Percentiles rank a stretch among this genome's conserved stretches.
phyloP scores from a whole-genome alignment of 1,284 basidiomycete species.

The Takashimella tepidaria region DNA sequence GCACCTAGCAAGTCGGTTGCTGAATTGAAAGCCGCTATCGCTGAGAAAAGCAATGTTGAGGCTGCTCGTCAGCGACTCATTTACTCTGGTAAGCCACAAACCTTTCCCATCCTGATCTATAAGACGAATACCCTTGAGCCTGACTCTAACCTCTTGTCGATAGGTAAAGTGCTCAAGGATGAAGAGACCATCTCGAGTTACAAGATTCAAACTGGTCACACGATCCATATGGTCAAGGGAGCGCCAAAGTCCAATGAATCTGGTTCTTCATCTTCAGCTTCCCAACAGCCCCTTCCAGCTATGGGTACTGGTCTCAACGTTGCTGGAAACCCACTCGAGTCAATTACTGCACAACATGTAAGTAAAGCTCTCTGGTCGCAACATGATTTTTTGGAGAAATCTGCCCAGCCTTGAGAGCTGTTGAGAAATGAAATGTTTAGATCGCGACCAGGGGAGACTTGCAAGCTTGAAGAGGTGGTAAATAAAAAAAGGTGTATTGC shows the following conservation, averaged over 20 bases:
- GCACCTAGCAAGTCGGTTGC: slow-evolving; percentile 62
- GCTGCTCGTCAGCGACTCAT: slow-evolving; percentile 79
- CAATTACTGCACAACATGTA: not conserved
- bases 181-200: slow-evolving; percentile 74
- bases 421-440: no score
- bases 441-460: no score
- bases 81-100: slow-evolving; percentile 70
- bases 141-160: slow-evolving; percentile 1
- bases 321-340: slow-evolving; percentile 55
- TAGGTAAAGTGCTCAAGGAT: slow-evolving; percentile 58
- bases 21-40: slow-evolving; percentile 80
- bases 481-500: no score
- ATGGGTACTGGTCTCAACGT: slow-evolving; percentile 78
- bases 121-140: not conserved
- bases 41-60: slow-evolving; percentile 74
- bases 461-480: no score
- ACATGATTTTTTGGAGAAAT: not conserved
- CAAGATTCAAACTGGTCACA: slow-evolving; percentile 72
- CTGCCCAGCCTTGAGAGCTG: no score
- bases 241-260: slow-evolving; percentile 55
- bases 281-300: slow-evolving; percentile 57
- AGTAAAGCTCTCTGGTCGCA: no score
- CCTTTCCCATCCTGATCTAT: no score
- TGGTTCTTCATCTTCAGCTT: slow-evolving; percentile 28
- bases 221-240: slow-evolving; percentile 91